A percentile compares a stretch with the other conserved stretches of the same genome.
Evolutionary conservation across 176 grass and related monocot genomes (phyloP).

Genomic region (Carex parvula): DNA sequence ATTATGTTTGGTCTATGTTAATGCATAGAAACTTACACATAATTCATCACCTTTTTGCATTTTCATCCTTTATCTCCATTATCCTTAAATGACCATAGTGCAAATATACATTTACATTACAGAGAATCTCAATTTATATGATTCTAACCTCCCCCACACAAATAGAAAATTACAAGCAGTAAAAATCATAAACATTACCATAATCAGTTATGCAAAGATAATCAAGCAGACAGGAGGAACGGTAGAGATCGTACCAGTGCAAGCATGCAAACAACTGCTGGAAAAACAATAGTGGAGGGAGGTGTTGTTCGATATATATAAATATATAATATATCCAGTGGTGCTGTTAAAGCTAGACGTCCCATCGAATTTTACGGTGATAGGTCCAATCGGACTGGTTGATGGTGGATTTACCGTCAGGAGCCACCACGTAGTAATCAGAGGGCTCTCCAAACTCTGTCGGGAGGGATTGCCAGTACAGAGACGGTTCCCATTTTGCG

Average conservation of each 20-base stretch:
- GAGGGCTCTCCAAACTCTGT: constrained; percentile 67
- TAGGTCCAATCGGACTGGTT: constrained; percentile 52
- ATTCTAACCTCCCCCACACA: background rate
- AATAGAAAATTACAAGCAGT: background rate
- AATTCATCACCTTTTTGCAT: no score
- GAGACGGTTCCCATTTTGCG: constrained; percentile 66
- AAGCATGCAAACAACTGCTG: background rate
- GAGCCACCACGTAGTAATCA: constrained; percentile 49
- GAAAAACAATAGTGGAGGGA: background rate
- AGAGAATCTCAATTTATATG: background rate
- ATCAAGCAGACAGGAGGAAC: background rate
- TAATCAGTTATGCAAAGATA: background rate
- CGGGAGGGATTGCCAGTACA: constrained; percentile 54
- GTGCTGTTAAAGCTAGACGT: constrained; percentile 16
- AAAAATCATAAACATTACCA: background rate
- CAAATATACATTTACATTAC: background rate
- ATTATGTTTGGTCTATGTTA: no score
- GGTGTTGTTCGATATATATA: background rate
- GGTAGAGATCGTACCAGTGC: background rate
- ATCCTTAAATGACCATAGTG: background rate
- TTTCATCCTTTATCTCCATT: no score
- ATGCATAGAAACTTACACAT: no score
- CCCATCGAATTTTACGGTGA: constrained; percentile 50
- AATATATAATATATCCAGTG: no score
- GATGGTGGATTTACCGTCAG: constrained; percentile 46